These are phyloP conservation scores for Camillea tinctor DNA, from an alignment of 2,329 filamentous ascomycete species.

Conservation along the genomic window DNA sequence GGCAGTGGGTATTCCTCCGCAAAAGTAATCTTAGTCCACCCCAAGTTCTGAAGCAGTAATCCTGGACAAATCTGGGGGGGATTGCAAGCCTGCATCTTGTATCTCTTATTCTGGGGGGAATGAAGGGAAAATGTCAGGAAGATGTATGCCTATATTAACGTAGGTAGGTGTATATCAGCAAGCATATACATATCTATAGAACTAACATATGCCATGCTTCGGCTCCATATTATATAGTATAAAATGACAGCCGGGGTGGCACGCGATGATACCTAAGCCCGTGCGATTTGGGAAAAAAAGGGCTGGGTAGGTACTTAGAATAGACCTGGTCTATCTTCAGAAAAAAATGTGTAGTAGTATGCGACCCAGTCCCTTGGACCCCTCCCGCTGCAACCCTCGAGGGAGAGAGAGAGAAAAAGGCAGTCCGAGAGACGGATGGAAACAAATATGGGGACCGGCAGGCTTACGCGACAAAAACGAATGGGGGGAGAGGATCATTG, in stretches of 20 bases:
- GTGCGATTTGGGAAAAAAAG: background rate
- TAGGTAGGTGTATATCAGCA: background rate
- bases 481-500: background rate
- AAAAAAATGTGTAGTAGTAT: background rate
- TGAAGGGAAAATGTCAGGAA: background rate
- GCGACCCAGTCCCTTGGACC: background rate
- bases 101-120: background rate
- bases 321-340: background rate
- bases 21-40: background rate
- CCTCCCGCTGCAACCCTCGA: background rate
- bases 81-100: background rate
- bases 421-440: background rate
- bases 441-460: background rate
- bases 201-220: background rate
- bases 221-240: background rate
- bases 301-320: background rate
- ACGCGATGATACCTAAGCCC: background rate
- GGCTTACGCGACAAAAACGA: background rate
- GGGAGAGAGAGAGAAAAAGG: background rate
- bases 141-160: background rate
- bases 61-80: background rate
- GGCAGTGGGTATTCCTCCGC: slow-evolving; percentile 2
- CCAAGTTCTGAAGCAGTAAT: background rate
- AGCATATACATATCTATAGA: background rate
- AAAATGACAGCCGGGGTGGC: background rate